phyloP scores from a whole-genome alignment of 345 rosid genomes.

The Populus pruinosa region DNA sequence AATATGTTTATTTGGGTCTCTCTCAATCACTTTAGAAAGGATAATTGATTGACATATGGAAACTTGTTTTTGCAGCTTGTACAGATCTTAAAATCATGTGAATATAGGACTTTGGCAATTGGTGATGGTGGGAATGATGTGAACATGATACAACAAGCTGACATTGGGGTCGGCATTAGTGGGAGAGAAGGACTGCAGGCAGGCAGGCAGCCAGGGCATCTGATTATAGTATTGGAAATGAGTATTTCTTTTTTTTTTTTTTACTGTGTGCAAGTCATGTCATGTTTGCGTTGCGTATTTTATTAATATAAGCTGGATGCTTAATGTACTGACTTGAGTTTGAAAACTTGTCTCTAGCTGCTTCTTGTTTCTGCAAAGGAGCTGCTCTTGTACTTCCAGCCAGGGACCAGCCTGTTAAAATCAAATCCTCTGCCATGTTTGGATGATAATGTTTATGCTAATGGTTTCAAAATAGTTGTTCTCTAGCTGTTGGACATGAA shows the following conservation, averaged over 20 bases:
- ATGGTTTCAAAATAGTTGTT: background rate
- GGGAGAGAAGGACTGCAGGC: slow-evolving; percentile 93
- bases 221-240: slow-evolving; percentile 98
- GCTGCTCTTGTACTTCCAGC: background rate
- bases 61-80: slow-evolving; percentile 61
- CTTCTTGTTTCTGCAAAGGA: background rate
- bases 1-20: background rate
- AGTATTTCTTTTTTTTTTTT: slow-evolving; percentile 2
- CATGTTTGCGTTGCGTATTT: background rate
- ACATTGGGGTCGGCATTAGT: slow-evolving; percentile 95
- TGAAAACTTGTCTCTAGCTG: background rate
- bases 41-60: background rate
- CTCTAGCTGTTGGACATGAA: background rate
- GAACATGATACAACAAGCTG: slow-evolving; percentile 99
- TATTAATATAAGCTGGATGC: background rate
- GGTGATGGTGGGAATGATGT: slow-evolving; percentile 99
- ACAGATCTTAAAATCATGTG: slow-evolving; percentile 83
- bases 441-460: background rate
- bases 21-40: background rate
- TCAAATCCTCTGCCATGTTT: background rate
- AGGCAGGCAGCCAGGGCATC: slow-evolving; percentile 89
- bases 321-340: background rate
- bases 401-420: background rate
- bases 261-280: background rate
- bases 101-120: slow-evolving; percentile 91